A percentile compares a stretch with the other conserved stretches of the same genome.
These are phyloP conservation scores for Gossypium davidsonii DNA, from an alignment of 441 rosid genomes.

Conservation along the genomic window DNA sequence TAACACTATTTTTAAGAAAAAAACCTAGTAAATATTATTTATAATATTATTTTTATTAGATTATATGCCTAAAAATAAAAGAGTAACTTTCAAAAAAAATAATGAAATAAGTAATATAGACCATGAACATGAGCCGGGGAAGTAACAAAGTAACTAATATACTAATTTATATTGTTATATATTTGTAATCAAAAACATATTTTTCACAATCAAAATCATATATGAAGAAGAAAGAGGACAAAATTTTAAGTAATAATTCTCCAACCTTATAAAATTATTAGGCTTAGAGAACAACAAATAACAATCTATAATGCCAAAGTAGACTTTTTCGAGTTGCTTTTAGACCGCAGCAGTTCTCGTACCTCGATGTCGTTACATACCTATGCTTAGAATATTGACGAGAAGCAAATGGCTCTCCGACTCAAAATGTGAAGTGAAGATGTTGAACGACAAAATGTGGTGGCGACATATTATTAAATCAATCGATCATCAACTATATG, in stretches of 20 bases:
- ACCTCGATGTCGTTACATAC: neutral
- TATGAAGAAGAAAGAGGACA: neutral
- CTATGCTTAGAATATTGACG: neutral
- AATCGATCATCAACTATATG: conserved; percentile 6
- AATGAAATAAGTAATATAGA: no score
- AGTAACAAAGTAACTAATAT: neutral
- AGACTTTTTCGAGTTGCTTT: neutral
- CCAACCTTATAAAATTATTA: conserved; percentile 15
- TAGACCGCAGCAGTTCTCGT: neutral
- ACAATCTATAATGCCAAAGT: neutral
- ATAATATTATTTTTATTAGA: no score
- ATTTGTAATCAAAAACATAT: neutral
- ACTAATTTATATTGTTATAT: neutral
- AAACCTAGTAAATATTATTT: no score
- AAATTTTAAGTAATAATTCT: conserved; percentile 1
- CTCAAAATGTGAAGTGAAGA: neutral
- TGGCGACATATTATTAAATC: conserved; percentile 9
- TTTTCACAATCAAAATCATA: neutral
- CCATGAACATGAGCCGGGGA: no score
- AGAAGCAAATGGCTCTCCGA: neutral
- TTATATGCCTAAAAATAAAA: no score
- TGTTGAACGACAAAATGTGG: neutral
- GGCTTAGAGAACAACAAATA: conserved; percentile 17
- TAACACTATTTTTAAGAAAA: no score
- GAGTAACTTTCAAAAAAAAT: no score